Percentiles rank a stretch among this genome's conserved stretches.
phyloP scores from a whole-genome alignment of 805 yeast species.

The Cyberlindnera americana region DNA sequence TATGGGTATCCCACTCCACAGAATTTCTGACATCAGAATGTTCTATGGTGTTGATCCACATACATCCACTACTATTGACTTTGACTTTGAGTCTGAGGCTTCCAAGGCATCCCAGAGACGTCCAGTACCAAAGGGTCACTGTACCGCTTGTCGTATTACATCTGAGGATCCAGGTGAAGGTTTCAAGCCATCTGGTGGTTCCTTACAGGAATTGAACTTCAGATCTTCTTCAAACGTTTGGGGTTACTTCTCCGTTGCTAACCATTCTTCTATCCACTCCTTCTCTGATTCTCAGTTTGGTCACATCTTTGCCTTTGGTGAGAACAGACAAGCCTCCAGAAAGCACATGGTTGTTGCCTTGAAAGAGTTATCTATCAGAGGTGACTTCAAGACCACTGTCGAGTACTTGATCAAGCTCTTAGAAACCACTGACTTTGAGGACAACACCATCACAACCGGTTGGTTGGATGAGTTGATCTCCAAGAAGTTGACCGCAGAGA shows the following conservation, averaged over 20 bases:
- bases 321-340: slow-evolving; percentile 95
- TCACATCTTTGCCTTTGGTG: slow-evolving; percentile 98
- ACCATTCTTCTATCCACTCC: slow-evolving; percentile 95
- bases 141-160: slow-evolving; percentile 98
- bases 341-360: slow-evolving; percentile 98
- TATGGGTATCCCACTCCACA: slow-evolving; percentile 98
- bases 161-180: slow-evolving; percentile 99
- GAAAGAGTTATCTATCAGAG: slow-evolving; percentile 93
- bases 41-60: slow-evolving; percentile 96
- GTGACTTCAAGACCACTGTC: slow-evolving; percentile 97
- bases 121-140: slow-evolving; percentile 96
- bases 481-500: slow-evolving; percentile 91
- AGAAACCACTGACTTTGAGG: slow-evolving; percentile 96
- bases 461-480: slow-evolving; percentile 97
- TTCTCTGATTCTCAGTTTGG: slow-evolving; percentile 99
- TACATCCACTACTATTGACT: slow-evolving; percentile 84
- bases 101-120: slow-evolving; percentile 78
- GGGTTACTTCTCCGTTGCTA: slow-evolving; percentile 98
- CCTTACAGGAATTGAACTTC: slow-evolving; percentile 92
- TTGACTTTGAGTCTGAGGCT: slow-evolving; percentile 72
- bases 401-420: slow-evolving; percentile 92
- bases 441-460: slow-evolving; percentile 95
- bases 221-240: slow-evolving; percentile 97
- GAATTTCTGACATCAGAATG: slow-evolving; percentile 88
- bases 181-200: slow-evolving; percentile 97